Evolutionary conservation across 1,284 basidiomycete genomes (phyloP), one percentile per base, ranked within the genome.

Genomic region (Phaffia rhodozyma): DNA sequence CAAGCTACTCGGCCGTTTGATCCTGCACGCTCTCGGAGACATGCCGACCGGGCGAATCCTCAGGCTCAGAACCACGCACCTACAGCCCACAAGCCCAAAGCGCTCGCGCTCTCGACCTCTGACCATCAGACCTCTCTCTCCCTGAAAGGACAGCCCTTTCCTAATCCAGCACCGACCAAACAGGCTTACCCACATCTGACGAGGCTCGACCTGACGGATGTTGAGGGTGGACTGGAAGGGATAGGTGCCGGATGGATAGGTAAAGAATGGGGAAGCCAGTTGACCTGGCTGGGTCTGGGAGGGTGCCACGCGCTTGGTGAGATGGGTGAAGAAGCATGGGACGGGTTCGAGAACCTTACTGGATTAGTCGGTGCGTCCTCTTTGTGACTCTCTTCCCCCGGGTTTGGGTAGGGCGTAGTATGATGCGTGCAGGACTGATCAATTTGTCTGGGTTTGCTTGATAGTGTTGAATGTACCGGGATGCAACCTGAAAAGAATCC

Each of bases 161-260:
- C 63, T 0, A 21, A 25, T 4, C 49, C 58, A 0, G n/a, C 57
- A 11, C 58, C 63, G 7, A 47, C 48, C 7, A 58, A 52, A 29
- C 54, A 34, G 5, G 29, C 58, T 5, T 56, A 65, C 34, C 58
- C 63, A 6, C 50, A 61, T 23, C 54, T 65, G n/a, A 55, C 32
- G 34, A 30, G 63, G 20, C 54, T 65, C 30, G 63, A 65, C 49
- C 55, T 65, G 32, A 52, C 58, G 11, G 53, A 54, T 27, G 21
- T 58, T 29, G 11, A 55, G 25, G 55, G 63, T 20, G 18, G 47
- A 29, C 5, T 29, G 18, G 43, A 27, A 38, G 55, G n/a, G 1
- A 55, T 60, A 9, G 58, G 59, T 29, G 63, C 55, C 1, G 63
- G 63, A 5, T 65, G 63, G 63, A 61, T 65, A 13, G 63, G 63